A percentile compares a stretch with the other conserved stretches of the same genome.
Conservation (phyloP, 1,284 basidiomycete species). For the Apiotrichum siamense region DNA sequence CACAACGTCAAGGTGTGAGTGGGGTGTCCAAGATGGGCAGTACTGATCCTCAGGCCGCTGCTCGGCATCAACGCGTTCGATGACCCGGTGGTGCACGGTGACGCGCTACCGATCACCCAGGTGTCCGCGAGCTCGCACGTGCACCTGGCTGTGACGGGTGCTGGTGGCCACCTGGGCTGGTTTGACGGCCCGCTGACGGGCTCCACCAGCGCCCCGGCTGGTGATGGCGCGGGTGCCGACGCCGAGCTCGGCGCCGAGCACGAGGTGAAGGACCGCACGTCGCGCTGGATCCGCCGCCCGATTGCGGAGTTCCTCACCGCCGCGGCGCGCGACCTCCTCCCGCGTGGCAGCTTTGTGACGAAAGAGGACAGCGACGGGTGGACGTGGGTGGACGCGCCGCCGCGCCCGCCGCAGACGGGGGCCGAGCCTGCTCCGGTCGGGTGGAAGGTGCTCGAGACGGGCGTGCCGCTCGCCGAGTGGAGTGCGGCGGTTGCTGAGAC, state of each 20-base stretch:
- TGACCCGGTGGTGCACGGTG: constrained; percentile 73
- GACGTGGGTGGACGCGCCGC: constrained; percentile 7
- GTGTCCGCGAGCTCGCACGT: constrained; percentile 60
- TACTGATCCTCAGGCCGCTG: constrained; percentile 43
- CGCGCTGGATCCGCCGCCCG: constrained; percentile 42
- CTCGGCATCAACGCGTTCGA: constrained; percentile 83
- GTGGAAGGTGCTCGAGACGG: constrained; percentile 6
- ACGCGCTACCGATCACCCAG: constrained; percentile 51
- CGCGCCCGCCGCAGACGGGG: constrained; percentile 5
- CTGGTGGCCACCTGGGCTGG: constrained; percentile 94
- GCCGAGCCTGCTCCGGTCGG: constrained; percentile 8
- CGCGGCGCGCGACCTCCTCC: constrained; percentile 15
- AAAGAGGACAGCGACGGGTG: background rate
- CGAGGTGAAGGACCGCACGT: constrained; percentile 18
- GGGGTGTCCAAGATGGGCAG: background rate
- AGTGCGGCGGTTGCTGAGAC: background rate
- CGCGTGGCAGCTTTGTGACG: background rate
- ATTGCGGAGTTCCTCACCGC: constrained; percentile 40
- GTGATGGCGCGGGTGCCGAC: background rate
- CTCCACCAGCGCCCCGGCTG: too few relatives aligned
- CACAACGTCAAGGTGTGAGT: constrained; percentile 41
- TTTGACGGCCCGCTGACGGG: constrained; percentile 61
- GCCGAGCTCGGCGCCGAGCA: too few relatives aligned
- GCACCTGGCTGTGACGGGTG: constrained; percentile 64
- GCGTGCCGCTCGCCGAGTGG: background rate